These are phyloP conservation scores for Pleurotus salmoneostramineus DNA, from an alignment of 768 basidiomycete genomes.

Conservation along the genomic window DNA sequence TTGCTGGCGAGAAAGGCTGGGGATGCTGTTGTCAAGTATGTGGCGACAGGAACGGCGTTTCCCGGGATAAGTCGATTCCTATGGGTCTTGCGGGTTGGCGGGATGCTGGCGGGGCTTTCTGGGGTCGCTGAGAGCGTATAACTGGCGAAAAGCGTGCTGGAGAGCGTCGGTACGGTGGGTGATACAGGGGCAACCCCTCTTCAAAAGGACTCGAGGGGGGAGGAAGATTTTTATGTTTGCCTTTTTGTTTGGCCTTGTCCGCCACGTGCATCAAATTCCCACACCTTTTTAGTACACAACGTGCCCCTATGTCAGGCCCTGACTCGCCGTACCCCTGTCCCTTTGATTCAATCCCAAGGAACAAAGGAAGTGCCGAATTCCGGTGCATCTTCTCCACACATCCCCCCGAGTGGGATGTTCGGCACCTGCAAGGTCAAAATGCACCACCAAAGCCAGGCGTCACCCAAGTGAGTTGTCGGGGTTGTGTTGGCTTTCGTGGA, in stretches of 20 bases:
- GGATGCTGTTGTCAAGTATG: background rate
- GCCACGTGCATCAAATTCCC: slow-evolving; percentile 5
- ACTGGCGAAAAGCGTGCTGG: background rate
- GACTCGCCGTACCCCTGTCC: background rate
- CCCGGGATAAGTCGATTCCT: background rate
- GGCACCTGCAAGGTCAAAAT: background rate
- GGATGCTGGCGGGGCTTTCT: background rate
- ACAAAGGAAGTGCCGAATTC: background rate
- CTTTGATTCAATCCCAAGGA: background rate
- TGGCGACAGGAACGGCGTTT: background rate
- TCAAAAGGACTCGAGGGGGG: background rate
- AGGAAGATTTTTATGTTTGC: slow-evolving; percentile 7
- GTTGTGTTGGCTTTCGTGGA: no score
- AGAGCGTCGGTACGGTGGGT: background rate
- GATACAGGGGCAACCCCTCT: slow-evolving; percentile 8
- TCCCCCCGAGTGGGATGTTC: no score
- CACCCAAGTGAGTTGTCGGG: background rate
- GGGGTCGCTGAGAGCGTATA: background rate
- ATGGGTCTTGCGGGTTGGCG: background rate
- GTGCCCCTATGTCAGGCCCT: background rate
- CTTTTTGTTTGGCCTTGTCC: background rate
- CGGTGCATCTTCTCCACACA: no score
- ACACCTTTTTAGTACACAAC: slow-evolving; percentile 1
- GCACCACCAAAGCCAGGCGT: background rate
- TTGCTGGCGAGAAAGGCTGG: background rate